Base-by-base conservation (phyloP, 169 alveolate species). In the Cryptosporidium parvum region DNA sequence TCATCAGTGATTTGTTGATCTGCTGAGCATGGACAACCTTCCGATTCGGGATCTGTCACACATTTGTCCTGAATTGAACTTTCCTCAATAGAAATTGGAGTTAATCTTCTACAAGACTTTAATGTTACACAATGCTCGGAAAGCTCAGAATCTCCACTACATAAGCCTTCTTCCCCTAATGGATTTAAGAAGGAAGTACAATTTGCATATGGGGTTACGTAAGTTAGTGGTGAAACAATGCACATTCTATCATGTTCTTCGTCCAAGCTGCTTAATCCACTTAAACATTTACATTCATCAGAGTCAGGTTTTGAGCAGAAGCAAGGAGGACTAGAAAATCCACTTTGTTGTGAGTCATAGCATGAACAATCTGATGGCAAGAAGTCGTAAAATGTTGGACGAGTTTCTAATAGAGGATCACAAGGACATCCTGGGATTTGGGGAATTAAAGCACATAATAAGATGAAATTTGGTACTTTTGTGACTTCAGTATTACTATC, bases 391-490 rank as follows among this genome's bases (percentile, higher is more conserved):
- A 62, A 80, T 1, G 89, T 80, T 65, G 73, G 80, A 21, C 89
- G 89, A 10, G 89, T 80, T 29, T 80, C 89, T 62, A 80, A 29
- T 21, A 80, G 42, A 61, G 80, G 73, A 35, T 80, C 89, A 21
- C 89, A 80, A 37, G 89, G 89, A 39, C 89, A 80, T 5, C 89
- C 89, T 61, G 89, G 89, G 35, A 80, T 80, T 80, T 80, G 89
- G 33, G 89, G 89, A 80, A 80, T 80, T 48, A 80, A 65, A 16
- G 89, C 89, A 48, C 89, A 80, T 29, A 80, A 80, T 48, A 80
- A 65, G 44, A 80, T 65, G 52, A 80, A 80, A 44, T 80, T 80
- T 58, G 89, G 89, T 26, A 70, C 70, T 80, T 61, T 45, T 42
- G 89, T 42, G 12, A 35, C 68, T 26, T 73, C 86, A 29, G 14